Evolutionary conservation across 768 basidiomycete species (phyloP), one percentile per base, ranked within the genome.

Genomic region (Calocybe gangraenosa): DNA sequence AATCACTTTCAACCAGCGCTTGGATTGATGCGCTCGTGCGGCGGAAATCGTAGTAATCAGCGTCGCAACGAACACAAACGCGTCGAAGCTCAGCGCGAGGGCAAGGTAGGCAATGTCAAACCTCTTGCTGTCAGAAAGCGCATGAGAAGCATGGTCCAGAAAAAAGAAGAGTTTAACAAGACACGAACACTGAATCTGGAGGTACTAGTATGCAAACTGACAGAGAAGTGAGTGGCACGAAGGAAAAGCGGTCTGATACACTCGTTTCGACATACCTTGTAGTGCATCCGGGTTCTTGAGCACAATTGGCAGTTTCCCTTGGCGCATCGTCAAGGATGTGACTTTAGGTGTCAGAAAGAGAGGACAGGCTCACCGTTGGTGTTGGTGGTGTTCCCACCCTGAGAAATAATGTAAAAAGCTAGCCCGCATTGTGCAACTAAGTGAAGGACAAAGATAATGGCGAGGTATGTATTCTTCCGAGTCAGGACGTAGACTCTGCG

Each of bases 401-500:
- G 8, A 14, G 49, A 48, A 28, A 56, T 41, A 9, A 51, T 50
- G 25, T 47, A 56, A 23, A 56, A 43, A 8, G 49, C 45, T 10
- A 56, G 46, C 11, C 28, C 46, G 9, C 53, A 37, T 20, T 56
- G 54, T 1, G 43, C 44, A 11, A 56, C 30, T 7, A 56, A 17
- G 13, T 51, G 54, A 6, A 50, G 9, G 17, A 36, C 22, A 6
- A 53, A 32, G 7, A 55, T 3, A 20, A 38, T 13, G 5, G 48
- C 41, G 10, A 58, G 7, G 30, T 42, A 46, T 9, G 42, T 47
- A 23, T 55, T 55, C 40, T 47, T 55, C 3, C 47, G 35, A 17
- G 46, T 51, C 18, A 58, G 43, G 25, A 53, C 51, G 28, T 58
- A 44, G 10, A 52, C 51, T 32, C 56, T 58, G 22, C 5, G 34